These are phyloP conservation scores for Acorus gramineus DNA, from an alignment of 106 monocot species.

Conservation along the genomic window DNA sequence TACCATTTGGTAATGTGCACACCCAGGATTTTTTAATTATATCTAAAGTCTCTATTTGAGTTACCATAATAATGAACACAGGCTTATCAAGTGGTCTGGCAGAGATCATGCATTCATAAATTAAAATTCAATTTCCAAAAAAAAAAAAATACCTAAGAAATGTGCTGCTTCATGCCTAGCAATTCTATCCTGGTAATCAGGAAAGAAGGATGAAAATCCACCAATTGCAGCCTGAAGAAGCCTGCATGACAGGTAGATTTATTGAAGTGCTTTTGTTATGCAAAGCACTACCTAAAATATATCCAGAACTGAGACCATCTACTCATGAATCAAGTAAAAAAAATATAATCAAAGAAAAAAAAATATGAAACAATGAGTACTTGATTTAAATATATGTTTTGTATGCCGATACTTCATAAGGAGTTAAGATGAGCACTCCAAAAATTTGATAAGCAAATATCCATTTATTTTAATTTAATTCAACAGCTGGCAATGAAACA, in stretches of 20 bases:
- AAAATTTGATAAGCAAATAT: too few relatives aligned
- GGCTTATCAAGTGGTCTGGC: neutral
- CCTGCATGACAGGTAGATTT: slow-evolving; percentile 22
- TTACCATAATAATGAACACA: neutral
- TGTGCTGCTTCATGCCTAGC: slow-evolving; percentile 95
- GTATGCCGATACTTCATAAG: too few relatives aligned
- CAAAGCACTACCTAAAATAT: neutral
- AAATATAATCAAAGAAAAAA: too few relatives aligned
- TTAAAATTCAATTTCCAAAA: neutral
- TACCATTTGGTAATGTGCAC: neutral
- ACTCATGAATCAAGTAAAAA: too few relatives aligned
- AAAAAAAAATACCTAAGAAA: slow-evolving; percentile 63
- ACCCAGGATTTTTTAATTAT: neutral
- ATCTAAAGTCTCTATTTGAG: neutral
- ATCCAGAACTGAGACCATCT: neutral
- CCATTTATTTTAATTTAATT: too few relatives aligned
- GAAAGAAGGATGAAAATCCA: slow-evolving; percentile 87
- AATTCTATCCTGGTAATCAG: slow-evolving; percentile 91
- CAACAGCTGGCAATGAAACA: too few relatives aligned
- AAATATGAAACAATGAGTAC: too few relatives aligned
- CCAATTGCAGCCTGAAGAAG: slow-evolving; percentile 93
- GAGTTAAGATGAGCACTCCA: too few relatives aligned
- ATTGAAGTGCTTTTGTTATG: neutral
- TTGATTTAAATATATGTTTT: too few relatives aligned
- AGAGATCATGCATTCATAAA: neutral